These are phyloP conservation scores for Paecilomyces niveus DNA, from an alignment of 2,329 filamentous ascomycete species.

Conservation along the genomic window DNA sequence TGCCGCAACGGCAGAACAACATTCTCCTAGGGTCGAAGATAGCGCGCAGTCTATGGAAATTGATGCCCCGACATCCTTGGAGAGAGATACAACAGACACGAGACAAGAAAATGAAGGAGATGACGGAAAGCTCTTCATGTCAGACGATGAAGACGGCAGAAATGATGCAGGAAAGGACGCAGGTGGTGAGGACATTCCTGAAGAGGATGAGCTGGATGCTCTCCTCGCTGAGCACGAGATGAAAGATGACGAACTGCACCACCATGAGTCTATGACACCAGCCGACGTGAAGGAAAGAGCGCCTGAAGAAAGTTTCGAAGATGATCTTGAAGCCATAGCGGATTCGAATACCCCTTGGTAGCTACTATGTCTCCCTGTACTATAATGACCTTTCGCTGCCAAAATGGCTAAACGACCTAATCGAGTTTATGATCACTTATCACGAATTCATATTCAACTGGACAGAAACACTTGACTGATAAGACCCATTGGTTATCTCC, in stretches of 20 bases:
- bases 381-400: not conserved
- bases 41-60: not conserved
- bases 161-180: conserved; percentile 7
- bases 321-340: conserved; percentile 62
- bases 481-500: not conserved
- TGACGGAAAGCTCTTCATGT: conserved; percentile 22
- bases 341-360: conserved; percentile 16
- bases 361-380: not conserved
- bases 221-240: not conserved
- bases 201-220: not conserved
- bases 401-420: not conserved
- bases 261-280: conserved; percentile 2
- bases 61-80: not conserved
- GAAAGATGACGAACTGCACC: not conserved
- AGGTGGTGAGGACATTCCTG: not conserved
- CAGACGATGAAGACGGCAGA: conserved; percentile 15
- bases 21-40: not conserved
- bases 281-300: conserved; percentile 33
- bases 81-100: not conserved
- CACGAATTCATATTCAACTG: not conserved
- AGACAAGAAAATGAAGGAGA: conserved; percentile 1
- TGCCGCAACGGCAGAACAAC: not conserved
- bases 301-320: conserved; percentile 43
- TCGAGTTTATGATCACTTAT: not conserved
- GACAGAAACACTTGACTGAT: not conserved